Evolutionary conservation across 495 filamentous ascomycete species (phyloP), one percentile per base, ranked within the genome.

Genomic region (Bacidia gigantensis): DNA sequence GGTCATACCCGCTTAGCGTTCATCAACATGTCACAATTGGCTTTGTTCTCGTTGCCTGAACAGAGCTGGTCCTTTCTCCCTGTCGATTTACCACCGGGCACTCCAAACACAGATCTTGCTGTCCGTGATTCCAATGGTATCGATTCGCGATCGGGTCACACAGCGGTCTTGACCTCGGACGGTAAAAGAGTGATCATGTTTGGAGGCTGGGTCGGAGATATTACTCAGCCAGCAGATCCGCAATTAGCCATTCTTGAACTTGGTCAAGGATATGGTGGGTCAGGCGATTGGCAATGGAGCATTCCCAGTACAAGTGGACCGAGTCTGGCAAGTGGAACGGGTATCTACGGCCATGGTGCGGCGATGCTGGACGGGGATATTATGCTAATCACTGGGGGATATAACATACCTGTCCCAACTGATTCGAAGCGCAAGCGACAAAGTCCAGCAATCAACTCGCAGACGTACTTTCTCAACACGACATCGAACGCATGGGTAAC

Each of bases 191-290:
- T 95, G 11, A 69, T 93, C 43, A 69, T 97, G 2, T 76, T 86
- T 58, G 90, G 90, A 12, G 90, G 90, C 9, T 97, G 90, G 90
- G 86, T 94, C 11, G 89, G 89, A 12, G 80, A 93, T 65, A 69
- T 79, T 0, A 74, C 66, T 18, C 79, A 79, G 26, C 74, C 88
- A 14, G 90, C 90, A 1, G 66, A 78, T 29, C 90, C 90, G 12
- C 87, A 90, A 60, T 69, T 97, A 11, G 86, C 78, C 1, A 67
- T 95, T 18, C 67, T 95, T 17, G 69, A 84, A 26, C 64, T 95
- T 22, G 83, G 84, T 9, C 72, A 75, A 24, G 80, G 77, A 17
- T 88, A 81, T 61, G 81, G 81, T 3, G 84, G 82, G 3, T 65
- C 68, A 25, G 73, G 72, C 3, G 70, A 79, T 47, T 95, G 90